Percentiles rank a stretch among this genome's conserved stretches.
Evolutionary conservation across 2,329 filamentous ascomycete genomes (phyloP).

Genomic region (Pseudopithomyces maydicus): DNA sequence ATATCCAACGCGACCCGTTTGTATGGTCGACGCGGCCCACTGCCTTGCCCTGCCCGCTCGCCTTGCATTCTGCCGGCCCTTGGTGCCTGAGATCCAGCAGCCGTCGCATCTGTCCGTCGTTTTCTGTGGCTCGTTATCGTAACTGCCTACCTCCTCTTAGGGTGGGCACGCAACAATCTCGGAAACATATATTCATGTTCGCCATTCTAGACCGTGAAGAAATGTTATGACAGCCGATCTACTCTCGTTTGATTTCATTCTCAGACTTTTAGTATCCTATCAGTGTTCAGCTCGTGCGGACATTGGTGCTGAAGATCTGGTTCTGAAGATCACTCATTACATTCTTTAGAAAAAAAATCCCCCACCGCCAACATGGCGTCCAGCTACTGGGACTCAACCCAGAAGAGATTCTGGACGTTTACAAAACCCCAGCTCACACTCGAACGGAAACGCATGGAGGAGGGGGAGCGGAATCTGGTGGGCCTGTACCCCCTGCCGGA

Average conservation of each 20-base stretch:
- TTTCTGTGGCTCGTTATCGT: too few relatives aligned
- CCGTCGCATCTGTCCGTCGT: too few relatives aligned
- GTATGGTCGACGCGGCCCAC: not conserved
- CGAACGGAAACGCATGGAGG: conserved; percentile 76
- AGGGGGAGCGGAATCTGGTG: conserved; percentile 74
- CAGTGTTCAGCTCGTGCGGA: not conserved
- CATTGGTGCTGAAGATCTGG: not conserved
- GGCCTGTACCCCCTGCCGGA: conserved; percentile 84
- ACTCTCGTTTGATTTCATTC: not conserved
- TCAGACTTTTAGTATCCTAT: not conserved
- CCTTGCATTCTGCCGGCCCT: not conserved
- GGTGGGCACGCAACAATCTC: too few relatives aligned
- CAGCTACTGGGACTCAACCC: conserved; percentile 96
- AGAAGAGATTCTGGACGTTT: conserved; percentile 89
- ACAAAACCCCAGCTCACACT: conserved; percentile 78
- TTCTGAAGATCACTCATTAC: not conserved
- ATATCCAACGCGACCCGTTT: not conserved
- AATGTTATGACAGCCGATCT: not conserved
- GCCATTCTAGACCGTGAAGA: too few relatives aligned
- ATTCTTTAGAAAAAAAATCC: not conserved
- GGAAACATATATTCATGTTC: too few relatives aligned
- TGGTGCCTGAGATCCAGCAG: not conserved
- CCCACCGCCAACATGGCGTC: conserved; percentile 70
- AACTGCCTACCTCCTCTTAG: too few relatives aligned
- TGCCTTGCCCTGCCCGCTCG: not conserved